phyloP scores from a whole-genome alignment of 208 protist genomes.

The Trypanosoma boissoni region DNA sequence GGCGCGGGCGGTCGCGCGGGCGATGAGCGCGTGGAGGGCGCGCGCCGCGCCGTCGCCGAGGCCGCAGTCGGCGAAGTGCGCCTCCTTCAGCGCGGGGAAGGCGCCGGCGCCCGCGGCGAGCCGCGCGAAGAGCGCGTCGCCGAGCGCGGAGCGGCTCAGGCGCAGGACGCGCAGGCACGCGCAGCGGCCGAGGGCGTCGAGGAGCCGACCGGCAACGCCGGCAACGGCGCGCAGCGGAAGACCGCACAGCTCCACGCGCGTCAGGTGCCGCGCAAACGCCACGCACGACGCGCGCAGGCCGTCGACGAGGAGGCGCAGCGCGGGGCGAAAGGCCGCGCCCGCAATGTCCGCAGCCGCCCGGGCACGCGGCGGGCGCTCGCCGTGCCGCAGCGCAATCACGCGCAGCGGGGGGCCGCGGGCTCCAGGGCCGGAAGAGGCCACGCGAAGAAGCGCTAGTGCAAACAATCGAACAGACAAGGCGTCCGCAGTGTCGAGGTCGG shows the following conservation, averaged over 20 bases:
- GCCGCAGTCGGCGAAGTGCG: conserved; percentile 53
- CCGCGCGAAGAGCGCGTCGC: conserved; percentile 29
- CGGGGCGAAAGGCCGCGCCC: conserved; percentile 6
- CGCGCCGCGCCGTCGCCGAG: conserved; percentile 45
- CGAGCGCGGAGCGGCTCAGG: conserved; percentile 32
- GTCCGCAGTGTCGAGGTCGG: conserved; percentile 37
- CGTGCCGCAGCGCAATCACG: conserved; percentile 8
- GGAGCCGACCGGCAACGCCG: conserved; percentile 23
- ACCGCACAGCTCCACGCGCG: conserved; percentile 36
- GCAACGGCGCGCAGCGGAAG: conserved; percentile 20
- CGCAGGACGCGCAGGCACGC: conserved; percentile 32
- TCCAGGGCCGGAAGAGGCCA: neutral
- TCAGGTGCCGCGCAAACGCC: conserved; percentile 25
- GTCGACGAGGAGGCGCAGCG: conserved; percentile 32
- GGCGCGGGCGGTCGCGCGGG: conserved; percentile 19
- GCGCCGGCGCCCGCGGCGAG: neutral
- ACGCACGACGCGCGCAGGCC: conserved; percentile 29
- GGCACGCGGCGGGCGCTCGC: conserved; percentile 1
- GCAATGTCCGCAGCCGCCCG: conserved; percentile 16
- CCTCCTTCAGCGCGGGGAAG: conserved; percentile 49
- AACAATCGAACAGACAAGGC: conserved; percentile 20
- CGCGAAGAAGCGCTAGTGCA: conserved; percentile 17
- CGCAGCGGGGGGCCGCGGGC: neutral
- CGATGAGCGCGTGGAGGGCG: conserved; percentile 42
- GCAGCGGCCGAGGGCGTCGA: conserved; percentile 39